Evolutionary conservation across 441 rosid species (phyloP), one percentile per base, ranked within the genome.

Genomic region (Kokia cookei): DNA sequence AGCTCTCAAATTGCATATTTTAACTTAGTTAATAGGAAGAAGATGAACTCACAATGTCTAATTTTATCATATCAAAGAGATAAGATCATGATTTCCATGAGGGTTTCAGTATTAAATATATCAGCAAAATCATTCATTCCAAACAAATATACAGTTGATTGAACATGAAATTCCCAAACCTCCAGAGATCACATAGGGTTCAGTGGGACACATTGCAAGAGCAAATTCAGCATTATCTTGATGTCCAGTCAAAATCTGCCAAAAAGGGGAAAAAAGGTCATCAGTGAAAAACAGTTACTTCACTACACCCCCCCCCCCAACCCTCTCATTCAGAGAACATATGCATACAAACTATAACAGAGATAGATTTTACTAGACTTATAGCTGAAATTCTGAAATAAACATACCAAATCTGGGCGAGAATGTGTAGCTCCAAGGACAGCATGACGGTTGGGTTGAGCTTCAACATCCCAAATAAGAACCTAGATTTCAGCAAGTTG

Each of bases 191-290:
- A 96, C 99, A 86, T 82, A 93, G 63, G 99, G 98, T 76, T 93
- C 98, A 13, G 94, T 88, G 70, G 93, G 93, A 83, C 98, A 91
- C 99, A 96, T 90, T 62, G 99, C 97, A 73, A 96, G 98, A 76
- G 99, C 99, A 80, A 91, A 96, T 81, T 96, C 99, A 32, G 99
- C 99, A 92, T 93, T 91, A 78, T 96, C 99, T 82, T 87, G 90
- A 82, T 96, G 99, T 63, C 99, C 99, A 60, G 97, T 93, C 83
- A 96, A 85, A 78, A 96, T 86, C 99, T 96, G 85, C 79, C 64
- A 1, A n/a, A 71, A 84, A 69, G 68, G 15, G 13, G 79, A 63
- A 61, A 32, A 17, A 19, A 74, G 11, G 43, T 68, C 37, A 15
- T 15, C 43, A 29, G 26, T 65, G 51, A 7, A 40, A 47, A 77